Base-by-base conservation (phyloP, 202 grass and related monocot genomes). In the Schoenoplectus tabernaemontani region DNA sequence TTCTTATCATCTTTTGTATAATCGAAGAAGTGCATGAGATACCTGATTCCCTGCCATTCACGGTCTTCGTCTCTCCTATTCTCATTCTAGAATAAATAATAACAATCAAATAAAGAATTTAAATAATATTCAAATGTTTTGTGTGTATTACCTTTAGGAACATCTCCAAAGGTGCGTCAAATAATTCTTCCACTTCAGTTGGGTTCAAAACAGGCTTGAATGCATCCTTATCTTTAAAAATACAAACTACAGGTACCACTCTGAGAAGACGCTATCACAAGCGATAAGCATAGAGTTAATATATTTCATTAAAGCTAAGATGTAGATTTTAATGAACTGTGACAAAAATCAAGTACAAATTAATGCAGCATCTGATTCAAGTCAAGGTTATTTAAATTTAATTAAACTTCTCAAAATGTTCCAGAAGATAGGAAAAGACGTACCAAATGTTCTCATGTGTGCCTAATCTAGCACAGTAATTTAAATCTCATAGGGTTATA, bases 151-250 rank as follows among this genome's bases (percentile, higher is more conserved):
- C 93, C 90, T 97, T 91, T 61, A 97, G 88, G 76, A 97, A 93
- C 93, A 97, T 97, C 79, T 93, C 85, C 78, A 91, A 37, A 7
- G 88, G 91, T 38, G 84, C 90, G 67, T 97, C 83, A 38, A 93
- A 91, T 81, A 93, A 77, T 69, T 83, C 77, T 3, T 93, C 90
- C 56, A 97, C 91, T 83, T 93, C 93, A 77, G 30, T 64, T n/a
- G 59, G 64, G 72, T 93, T 93, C 70, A 86, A 70, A 82, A 54
- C 63, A 65, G 79, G 60, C 57, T 64, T 57, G 46, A 82, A 64
- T 37, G 79, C 47, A 63, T 54, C 79, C 36, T 70, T 59, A 30
- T 63, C 33, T 2, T 79, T 61, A 2, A 63, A 15, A 79, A 60
- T 22, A 3, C 76, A 79, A 60, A 63, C 33, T 63, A 79, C 76